These are phyloP conservation scores for Leccinum pellstonianum DNA, from an alignment of 768 basidiomycete species.

Conservation along the genomic window DNA sequence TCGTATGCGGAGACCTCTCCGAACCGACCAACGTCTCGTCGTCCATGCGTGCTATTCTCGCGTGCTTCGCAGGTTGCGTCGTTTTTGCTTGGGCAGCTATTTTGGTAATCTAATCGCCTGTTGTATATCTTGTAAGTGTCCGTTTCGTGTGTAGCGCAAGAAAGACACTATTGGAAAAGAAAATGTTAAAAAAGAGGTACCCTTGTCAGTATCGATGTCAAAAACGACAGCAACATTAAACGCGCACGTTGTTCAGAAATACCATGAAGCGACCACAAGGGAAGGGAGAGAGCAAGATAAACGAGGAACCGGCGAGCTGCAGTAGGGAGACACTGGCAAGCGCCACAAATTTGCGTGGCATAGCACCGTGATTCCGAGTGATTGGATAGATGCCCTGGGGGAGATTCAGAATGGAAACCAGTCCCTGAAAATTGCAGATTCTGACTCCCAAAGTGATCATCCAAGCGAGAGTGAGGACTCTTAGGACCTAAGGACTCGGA, in stretches of 20 bases:
- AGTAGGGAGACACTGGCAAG: constrained; percentile 2
- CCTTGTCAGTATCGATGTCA: constrained; percentile 10
- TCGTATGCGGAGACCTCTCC: constrained; percentile 20
- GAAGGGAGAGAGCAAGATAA: background rate
- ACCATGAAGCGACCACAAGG: constrained; percentile 16
- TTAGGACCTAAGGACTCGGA: background rate
- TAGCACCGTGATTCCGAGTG: constrained; percentile 14
- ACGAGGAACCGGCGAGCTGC: constrained; percentile 15
- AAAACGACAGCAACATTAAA: background rate
- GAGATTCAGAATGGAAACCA: constrained; percentile 21
- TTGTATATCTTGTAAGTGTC: background rate
- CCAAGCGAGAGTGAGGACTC: background rate
- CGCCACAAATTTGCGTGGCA: constrained; percentile 9
- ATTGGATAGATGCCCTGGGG: background rate
- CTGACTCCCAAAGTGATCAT: background rate
- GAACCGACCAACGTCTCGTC: constrained; percentile 26
- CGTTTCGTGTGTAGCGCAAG: background rate
- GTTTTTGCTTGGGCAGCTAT: background rate
- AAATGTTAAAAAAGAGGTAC: background rate
- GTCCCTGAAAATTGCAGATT: constrained; percentile 4
- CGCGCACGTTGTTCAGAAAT: background rate
- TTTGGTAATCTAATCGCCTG: background rate
- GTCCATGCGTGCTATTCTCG: constrained; percentile 16
- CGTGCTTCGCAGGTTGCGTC: background rate
- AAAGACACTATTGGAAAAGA: background rate